Evolutionary conservation across 2,329 filamentous ascomycete genomes (phyloP).

Genomic region (Capronia coronata): DNA sequence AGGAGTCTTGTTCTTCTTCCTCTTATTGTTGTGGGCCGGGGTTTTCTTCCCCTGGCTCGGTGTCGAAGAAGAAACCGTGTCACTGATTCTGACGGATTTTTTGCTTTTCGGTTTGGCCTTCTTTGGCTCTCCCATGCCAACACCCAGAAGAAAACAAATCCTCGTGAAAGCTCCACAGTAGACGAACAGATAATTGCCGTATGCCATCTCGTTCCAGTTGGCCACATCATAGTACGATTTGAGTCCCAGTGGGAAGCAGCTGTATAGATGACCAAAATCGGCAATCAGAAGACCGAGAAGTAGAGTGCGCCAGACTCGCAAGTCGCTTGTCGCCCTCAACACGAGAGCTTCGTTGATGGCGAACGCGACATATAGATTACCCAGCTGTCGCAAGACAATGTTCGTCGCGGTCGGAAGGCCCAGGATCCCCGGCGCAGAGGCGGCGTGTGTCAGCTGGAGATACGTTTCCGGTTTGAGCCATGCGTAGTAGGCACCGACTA

Average conservation of each 20-base stretch:
- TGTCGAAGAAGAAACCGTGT: slow-evolving; percentile 13
- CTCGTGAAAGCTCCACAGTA: slow-evolving; percentile 59
- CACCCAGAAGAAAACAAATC: slow-evolving; percentile 52
- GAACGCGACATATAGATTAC: slow-evolving; percentile 72
- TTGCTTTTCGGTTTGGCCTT: slow-evolving; percentile 17
- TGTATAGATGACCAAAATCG: slow-evolving; percentile 70
- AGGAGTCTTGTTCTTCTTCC: slow-evolving; percentile 19
- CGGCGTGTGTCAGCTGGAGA: slow-evolving; percentile 56
- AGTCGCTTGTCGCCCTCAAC: slow-evolving; percentile 60
- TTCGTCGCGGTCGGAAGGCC: slow-evolving; percentile 54
- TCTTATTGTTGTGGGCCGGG: slow-evolving; percentile 22
- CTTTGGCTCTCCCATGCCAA: slow-evolving; percentile 39
- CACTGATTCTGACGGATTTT: slow-evolving; percentile 15
- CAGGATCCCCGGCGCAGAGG: slow-evolving; percentile 41
- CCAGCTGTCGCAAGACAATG: slow-evolving; percentile 66
- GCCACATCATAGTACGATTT: slow-evolving; percentile 58
- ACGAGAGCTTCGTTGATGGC: slow-evolving; percentile 71
- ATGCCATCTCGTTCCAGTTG: slow-evolving; percentile 61
- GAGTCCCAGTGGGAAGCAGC: slow-evolving; percentile 53
- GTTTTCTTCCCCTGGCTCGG: slow-evolving; percentile 21
- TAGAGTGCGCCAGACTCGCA: slow-evolving; percentile 63
- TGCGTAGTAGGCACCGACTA: slow-evolving; percentile 50
- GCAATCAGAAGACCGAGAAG: slow-evolving; percentile 63
- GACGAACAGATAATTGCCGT: slow-evolving; percentile 64
- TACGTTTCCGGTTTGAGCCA: slow-evolving; percentile 50